Evolutionary conservation across 2,329 filamentous ascomycete species (phyloP).

Genomic region (Paracoccidioides lutzii): DNA sequence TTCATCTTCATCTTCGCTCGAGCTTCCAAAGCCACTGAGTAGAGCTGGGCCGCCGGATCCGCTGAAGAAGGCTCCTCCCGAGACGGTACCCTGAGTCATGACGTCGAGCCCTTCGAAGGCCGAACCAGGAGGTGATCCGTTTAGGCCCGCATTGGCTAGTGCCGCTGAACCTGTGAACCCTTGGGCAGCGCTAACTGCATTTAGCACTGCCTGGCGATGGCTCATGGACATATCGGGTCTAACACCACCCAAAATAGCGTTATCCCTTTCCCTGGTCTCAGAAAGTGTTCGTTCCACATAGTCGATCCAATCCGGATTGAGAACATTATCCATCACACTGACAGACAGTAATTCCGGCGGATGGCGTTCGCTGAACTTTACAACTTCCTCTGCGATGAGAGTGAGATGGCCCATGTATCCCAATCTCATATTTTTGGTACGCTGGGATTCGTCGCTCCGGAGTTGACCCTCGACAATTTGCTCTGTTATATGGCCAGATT

Average conservation of each 20-base stretch:
- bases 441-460: conserved; percentile 73
- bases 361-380: conserved; percentile 94
- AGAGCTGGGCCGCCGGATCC: conserved; percentile 53
- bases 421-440: conserved; percentile 72
- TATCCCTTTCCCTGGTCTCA: conserved; percentile 89
- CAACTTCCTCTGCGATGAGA: conserved; percentile 92
- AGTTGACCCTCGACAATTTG: conserved; percentile 85
- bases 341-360: conserved; percentile 77
- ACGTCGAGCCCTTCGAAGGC: conserved; percentile 49
- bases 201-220: conserved; percentile 56
- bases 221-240: conserved; percentile 80
- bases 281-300: conserved; percentile 90
- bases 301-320: conserved; percentile 80
- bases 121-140: conserved; percentile 44
- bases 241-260: conserved; percentile 93
- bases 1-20: conserved; percentile 91
- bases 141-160: conserved; percentile 68
- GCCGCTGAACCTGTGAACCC: conserved; percentile 52
- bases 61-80: conserved; percentile 59
- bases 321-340: conserved; percentile 72
- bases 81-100: conserved; percentile 50
- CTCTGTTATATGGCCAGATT: conserved; percentile 76
- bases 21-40: conserved; percentile 84
- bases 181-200: conserved; percentile 44
- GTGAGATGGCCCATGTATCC: conserved; percentile 98